phyloP scores from a whole-genome alignment of 805 yeast genomes.

The Lipomyces kockii region DNA sequence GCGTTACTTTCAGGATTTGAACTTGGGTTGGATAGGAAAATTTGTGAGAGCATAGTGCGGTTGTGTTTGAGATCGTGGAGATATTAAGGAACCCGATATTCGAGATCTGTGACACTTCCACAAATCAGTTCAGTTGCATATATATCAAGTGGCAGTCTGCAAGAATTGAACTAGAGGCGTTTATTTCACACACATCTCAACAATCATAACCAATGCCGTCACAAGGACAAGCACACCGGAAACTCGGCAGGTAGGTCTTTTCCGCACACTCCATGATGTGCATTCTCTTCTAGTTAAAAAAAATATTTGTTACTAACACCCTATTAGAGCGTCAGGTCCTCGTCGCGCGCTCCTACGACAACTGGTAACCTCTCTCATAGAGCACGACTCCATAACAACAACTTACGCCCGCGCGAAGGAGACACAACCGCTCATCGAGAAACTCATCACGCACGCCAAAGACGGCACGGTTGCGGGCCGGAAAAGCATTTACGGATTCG shows the following conservation, averaged over 20 bases:
- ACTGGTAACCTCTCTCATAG: conserved; percentile 66
- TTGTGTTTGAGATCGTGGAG: neutral
- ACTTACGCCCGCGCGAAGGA: conserved; percentile 78
- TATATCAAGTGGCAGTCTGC: neutral
- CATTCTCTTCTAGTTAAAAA: neutral
- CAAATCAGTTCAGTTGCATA: neutral
- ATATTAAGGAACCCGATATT: neutral
- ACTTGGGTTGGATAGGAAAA: neutral
- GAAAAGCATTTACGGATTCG: conserved; percentile 47
- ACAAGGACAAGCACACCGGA: conserved; percentile 34
- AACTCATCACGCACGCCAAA: conserved; percentile 64
- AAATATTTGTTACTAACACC: neutral
- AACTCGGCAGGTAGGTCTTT: conserved; percentile 30
- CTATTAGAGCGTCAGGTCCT: conserved; percentile 23
- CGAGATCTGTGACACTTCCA: neutral
- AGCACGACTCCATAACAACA: conserved; percentile 72
- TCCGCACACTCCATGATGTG: neutral
- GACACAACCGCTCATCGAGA: conserved; percentile 66
- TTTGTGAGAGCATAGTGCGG: neutral
- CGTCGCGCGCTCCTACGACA: conserved; percentile 52
- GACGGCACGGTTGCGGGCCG: conserved; percentile 39
- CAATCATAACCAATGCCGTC: conserved; percentile 29
- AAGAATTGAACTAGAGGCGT: neutral
- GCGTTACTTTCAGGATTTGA: neutral
- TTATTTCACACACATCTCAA: neutral